A percentile compares a stretch with the other conserved stretches of the same genome.
phyloP scores from a whole-genome alignment of 1,284 basidiomycete genomes.

The Meira nashicola region DNA sequence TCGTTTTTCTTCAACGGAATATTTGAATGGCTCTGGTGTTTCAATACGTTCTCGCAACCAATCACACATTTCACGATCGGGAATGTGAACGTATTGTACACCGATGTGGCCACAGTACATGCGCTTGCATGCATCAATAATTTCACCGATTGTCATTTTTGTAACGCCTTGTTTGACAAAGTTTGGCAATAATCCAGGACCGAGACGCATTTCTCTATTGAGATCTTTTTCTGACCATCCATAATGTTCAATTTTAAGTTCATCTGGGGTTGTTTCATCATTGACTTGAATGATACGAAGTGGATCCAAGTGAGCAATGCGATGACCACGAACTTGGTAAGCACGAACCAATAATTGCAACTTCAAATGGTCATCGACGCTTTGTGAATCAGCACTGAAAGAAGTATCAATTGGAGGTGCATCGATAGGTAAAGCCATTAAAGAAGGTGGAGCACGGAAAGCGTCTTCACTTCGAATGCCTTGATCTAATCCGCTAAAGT shows the following conservation, averaged over 20 bases:
- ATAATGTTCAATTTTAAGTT: slow-evolving; percentile 59
- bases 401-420: slow-evolving; percentile 72
- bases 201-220: slow-evolving; percentile 87
- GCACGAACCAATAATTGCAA: slow-evolving; percentile 85
- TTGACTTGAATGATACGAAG: slow-evolving; percentile 87
- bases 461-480: slow-evolving; percentile 77
- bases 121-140: slow-evolving; percentile 83
- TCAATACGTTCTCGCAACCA: slow-evolving; percentile 98
- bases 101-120: slow-evolving; percentile 98
- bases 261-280: slow-evolving; percentile 42
- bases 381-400: slow-evolving; percentile 60
- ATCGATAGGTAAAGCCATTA: slow-evolving; percentile 65
- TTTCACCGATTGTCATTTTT: slow-evolving; percentile 83
- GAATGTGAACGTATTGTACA: slow-evolving; percentile 96
- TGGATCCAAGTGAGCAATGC: slow-evolving; percentile 90
- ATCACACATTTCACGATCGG: slow-evolving; percentile 96
- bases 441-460: slow-evolving; percentile 73
- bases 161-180: slow-evolving; percentile 76
- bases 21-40: slow-evolving; percentile 95
- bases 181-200: slow-evolving; percentile 91
- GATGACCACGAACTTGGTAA: slow-evolving; percentile 97
- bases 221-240: slow-evolving; percentile 91
- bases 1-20: slow-evolving; percentile 94
- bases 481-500: slow-evolving; percentile 88
- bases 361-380: slow-evolving; percentile 90